Evolutionary conservation across 2,329 filamentous ascomycete species (phyloP), one percentile per base, ranked within the genome.

Genomic region (Arthrobotrys megalospora): DNA sequence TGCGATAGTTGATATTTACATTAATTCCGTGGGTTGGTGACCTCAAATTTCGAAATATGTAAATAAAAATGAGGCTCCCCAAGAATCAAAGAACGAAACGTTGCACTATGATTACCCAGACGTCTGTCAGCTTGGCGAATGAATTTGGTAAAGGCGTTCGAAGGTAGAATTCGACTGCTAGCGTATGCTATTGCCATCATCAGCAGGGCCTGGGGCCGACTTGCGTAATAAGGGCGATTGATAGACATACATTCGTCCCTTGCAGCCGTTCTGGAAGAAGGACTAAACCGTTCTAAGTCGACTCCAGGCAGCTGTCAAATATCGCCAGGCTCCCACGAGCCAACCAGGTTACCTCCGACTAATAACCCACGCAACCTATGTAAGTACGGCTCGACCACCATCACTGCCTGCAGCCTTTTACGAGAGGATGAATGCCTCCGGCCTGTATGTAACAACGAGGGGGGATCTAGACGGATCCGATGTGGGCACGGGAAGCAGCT

Each of bases 301-400:
- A 24, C 36, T 43, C 63, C 75, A 78, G 75, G 75, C 75, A 72
- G 50, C 75, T 67, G 75, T 78, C 55, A 68, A 78, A 72, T 78
- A 72, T 72, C 67, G 43, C 55, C 67, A 78, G 75, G 75, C 75
- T 68, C 36, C 75, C 75, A 78, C 53, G 19, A 53, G 52, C 55
- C 62, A 63, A 48, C 67, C 53, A 63, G 75, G 67, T 78, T 72
- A 64, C 63, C 38, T 72, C 52, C 67, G 38, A 66, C 52, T n/a
- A 16, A 68, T 28, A 65, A 53, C 66, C 60, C 48, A 78, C 67
- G 36, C 24, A 52, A 41, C 45, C 32, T 60, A 72, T 62, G 36
- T 47, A 64, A 52, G 32, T 34, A 48, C 21, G 24, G 48, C 36
- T 66, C 68, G 55, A 72, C 32, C 14, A 34, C 47, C 28, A 34